Conservation (phyloP, 768 basidiomycete species). For the Filobasidium wieringae region DNA sequence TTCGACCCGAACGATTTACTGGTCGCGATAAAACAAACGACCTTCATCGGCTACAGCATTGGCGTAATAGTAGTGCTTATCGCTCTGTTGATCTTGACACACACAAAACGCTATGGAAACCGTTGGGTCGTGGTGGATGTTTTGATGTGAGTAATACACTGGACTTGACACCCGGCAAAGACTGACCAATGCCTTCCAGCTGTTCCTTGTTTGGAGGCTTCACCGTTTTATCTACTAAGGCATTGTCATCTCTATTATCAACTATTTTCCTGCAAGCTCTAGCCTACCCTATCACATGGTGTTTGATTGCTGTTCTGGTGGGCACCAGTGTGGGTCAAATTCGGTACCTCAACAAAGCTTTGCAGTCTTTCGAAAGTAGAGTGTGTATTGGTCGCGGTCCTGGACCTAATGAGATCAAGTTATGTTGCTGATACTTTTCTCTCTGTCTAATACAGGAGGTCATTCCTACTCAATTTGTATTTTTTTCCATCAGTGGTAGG, state of each 20-base stretch:
- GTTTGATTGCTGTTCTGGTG: conserved; percentile 47
- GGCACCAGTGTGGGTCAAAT: conserved; percentile 37
- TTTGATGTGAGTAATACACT: conserved; percentile 55
- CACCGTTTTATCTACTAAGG: conserved; percentile 88
- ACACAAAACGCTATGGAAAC: conserved; percentile 49
- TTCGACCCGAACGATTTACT: conserved; percentile 59
- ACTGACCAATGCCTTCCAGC: neutral
- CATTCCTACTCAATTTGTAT: conserved; percentile 87
- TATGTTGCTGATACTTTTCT: no score
- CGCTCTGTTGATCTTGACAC: conserved; percentile 54
- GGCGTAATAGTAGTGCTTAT: conserved; percentile 51
- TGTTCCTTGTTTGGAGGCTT: conserved; percentile 44
- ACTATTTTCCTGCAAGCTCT: conserved; percentile 66
- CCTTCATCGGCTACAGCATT: conserved; percentile 65
- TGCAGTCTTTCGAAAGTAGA: conserved; percentile 90
- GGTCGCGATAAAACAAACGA: conserved; percentile 54
- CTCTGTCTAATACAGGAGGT: conserved; percentile 57
- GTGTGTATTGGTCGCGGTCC: conserved; percentile 39
- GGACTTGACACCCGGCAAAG: neutral
- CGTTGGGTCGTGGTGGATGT: conserved; percentile 72
- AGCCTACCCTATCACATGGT: conserved; percentile 49
- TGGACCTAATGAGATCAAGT: neutral
- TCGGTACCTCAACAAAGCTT: conserved; percentile 45
- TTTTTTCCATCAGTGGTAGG: conserved; percentile 67
- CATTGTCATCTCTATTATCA: conserved; percentile 72